A percentile compares a stretch with the other conserved stretches of the same genome.
Evolutionary conservation across 2,329 filamentous ascomycete species (phyloP).

Genomic region (Paraphaeosphaeria minitans): DNA sequence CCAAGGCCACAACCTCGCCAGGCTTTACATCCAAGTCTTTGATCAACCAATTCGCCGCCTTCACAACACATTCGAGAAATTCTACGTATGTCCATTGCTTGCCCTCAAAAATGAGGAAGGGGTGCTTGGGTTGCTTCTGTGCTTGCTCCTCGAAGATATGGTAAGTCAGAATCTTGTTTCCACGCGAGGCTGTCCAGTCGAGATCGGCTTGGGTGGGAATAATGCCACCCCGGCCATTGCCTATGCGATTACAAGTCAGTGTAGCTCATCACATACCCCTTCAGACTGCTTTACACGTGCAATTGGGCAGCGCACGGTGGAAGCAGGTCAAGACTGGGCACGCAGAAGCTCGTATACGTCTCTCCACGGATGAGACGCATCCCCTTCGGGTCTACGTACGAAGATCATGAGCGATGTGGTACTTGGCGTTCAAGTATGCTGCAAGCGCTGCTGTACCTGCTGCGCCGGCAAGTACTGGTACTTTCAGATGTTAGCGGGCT

Average conservation of each 20-base stretch:
- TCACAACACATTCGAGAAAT: conserved; percentile 36
- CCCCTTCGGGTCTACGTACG: conserved; percentile 5
- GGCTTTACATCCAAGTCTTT: conserved; percentile 39
- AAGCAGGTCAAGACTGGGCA: too few species aligned
- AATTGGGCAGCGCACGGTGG: too few species aligned
- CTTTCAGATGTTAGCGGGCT: conserved; percentile 14
- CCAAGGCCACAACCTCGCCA: conserved; percentile 43
- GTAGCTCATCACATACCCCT: too few species aligned
- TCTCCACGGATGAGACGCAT: too few species aligned
- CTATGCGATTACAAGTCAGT: too few species aligned
- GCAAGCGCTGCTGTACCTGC: conserved; percentile 35
- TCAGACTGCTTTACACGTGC: too few species aligned
- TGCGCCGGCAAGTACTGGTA: conserved; percentile 35
- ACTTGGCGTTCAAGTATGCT: conserved; percentile 46
- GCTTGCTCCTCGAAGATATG: conserved; percentile 44
- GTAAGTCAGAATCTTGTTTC: conserved; percentile 35
- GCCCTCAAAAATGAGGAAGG: conserved; percentile 46
- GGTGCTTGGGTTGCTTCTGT: conserved; percentile 39
- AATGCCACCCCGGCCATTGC: conserved; percentile 19
- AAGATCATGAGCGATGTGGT: conserved; percentile 38
- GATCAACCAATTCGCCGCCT: conserved; percentile 44
- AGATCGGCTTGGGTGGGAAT: conserved; percentile 19
- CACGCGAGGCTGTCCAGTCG: conserved; percentile 20
- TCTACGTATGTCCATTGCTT: conserved; percentile 40
- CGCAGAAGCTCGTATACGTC: too few species aligned